Conservation (phyloP, 805 yeast genomes). For the Ogataea thermomethanolica region DNA sequence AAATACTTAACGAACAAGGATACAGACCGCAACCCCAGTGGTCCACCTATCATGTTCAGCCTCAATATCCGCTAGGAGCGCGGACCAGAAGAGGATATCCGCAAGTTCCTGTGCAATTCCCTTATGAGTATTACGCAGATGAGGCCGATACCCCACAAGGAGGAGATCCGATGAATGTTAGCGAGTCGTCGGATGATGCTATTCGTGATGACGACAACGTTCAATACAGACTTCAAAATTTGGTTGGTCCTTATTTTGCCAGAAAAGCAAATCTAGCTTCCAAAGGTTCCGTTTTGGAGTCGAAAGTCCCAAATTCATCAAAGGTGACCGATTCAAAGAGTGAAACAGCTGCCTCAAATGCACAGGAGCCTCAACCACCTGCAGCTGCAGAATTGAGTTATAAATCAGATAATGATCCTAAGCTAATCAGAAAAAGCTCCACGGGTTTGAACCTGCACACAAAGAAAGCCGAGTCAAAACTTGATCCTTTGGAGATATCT, state of each 20-base stretch:
- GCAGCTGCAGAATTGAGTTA: neutral
- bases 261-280: constrained; percentile 9
- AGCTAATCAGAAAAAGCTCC: constrained; percentile 10
- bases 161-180: too few relatives aligned
- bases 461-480: constrained; percentile 17
- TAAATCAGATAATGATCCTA: neutral
- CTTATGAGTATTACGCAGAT: constrained; percentile 6
- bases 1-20: constrained; percentile 14
- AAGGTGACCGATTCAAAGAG: too few relatives aligned
- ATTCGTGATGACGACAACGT: constrained; percentile 6
- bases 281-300: too few relatives aligned
- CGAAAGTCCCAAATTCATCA: too few relatives aligned
- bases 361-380: neutral
- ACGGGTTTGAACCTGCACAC: constrained; percentile 19
- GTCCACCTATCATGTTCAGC: constrained; percentile 3
- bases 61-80: constrained; percentile 2
- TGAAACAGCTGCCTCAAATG: neutral
- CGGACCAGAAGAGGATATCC: constrained; percentile 5
- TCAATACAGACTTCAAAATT: constrained; percentile 18
- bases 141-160: constrained; percentile 10
- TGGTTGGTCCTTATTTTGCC: constrained; percentile 19
- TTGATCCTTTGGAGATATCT: constrained; percentile 43
- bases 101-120: constrained; percentile 2
- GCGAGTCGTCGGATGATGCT: constrained; percentile 1
- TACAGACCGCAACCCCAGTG: constrained; percentile 8